These are phyloP conservation scores for Scedosporium boydii DNA, from an alignment of 2,329 filamentous ascomycete species.

Conservation along the genomic window DNA sequence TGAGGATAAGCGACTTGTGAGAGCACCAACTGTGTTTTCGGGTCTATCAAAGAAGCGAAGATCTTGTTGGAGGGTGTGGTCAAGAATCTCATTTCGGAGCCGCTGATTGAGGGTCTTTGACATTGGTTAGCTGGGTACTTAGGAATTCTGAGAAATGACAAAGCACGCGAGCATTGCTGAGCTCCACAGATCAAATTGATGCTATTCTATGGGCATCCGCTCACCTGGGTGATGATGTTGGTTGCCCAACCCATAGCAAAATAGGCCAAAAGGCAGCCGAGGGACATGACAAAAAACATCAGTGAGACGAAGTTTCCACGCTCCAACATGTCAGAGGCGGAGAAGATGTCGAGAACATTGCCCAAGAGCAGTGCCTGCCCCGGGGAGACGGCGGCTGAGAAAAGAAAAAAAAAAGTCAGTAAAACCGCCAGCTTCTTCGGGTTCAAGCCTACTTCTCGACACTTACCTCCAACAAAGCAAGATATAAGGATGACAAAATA, in stretches of 20 bases:
- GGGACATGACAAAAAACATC: conserved; percentile 47
- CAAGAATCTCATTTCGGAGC: conserved; percentile 31
- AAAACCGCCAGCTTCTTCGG: no score
- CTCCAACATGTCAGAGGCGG: conserved; percentile 16
- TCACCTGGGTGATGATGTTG: conserved; percentile 20
- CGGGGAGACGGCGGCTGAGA: conserved; percentile 21
- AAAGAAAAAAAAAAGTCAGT: no score
- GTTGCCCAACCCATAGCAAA: conserved; percentile 24
- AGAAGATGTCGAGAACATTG: conserved; percentile 27
- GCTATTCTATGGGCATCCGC: conserved; percentile 16
- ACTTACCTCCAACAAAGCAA: conserved; percentile 10
- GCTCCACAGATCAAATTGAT: no score
- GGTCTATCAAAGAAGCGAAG: conserved; percentile 35
- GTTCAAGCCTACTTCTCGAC: not conserved
- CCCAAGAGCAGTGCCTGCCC: conserved; percentile 33
- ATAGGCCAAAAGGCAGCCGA: conserved; percentile 34
- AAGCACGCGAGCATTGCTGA: no score
- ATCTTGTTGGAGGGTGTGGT: conserved; percentile 45
- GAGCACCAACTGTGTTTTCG: conserved; percentile 25
- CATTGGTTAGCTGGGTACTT: no score
- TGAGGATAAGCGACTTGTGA: conserved; percentile 25
- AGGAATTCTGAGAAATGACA: no score
- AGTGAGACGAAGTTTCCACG: conserved; percentile 41
- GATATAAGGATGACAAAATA: conserved; percentile 2
- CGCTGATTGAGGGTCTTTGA: conserved; percentile 20